Percentiles rank a stretch among this genome's conserved stretches.
Conservation (phyloP, 768 basidiomycete species). For the Amanita jacksonii region DNA sequence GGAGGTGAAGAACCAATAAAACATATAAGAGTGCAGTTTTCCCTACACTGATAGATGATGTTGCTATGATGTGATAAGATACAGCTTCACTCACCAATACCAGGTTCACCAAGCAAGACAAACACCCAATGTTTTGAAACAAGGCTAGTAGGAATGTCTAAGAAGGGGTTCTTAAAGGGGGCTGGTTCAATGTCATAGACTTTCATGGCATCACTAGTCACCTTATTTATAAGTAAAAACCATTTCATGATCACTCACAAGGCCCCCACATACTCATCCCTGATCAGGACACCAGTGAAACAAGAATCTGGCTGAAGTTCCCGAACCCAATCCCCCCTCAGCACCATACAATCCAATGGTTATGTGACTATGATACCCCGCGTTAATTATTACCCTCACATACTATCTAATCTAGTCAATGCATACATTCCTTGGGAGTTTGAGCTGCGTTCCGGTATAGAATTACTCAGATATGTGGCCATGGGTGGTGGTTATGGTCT, state of each 20-base stretch:
- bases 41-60: too few species aligned
- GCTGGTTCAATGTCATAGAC: slow-evolving; percentile 6
- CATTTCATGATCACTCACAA: slow-evolving; percentile 8
- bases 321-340: slow-evolving; percentile 5
- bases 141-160: slow-evolving; percentile 1
- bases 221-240: slow-evolving; percentile 3
- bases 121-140: slow-evolving; percentile 10
- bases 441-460: too few species aligned
- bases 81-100: slow-evolving; percentile 9
- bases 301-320: slow-evolving; percentile 10
- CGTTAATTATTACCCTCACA: too few species aligned
- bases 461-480: too few species aligned
- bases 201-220: slow-evolving; percentile 7
- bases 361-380: too few species aligned
- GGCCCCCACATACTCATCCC: slow-evolving; percentile 8
- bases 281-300: slow-evolving; percentile 10
- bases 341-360: slow-evolving; percentile 3
- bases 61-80: slow-evolving; percentile 1
- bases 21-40: slow-evolving; percentile 6
- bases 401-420: too few species aligned
- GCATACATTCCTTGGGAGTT: too few species aligned
- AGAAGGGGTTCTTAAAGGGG: slow-evolving; percentile 2
- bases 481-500: too few species aligned
- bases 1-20: slow-evolving; percentile 11
- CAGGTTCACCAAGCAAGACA: slow-evolving; percentile 10